phyloP scores from a whole-genome alignment of 495 filamentous ascomycete genomes.

The Daldinia decipiens region DNA sequence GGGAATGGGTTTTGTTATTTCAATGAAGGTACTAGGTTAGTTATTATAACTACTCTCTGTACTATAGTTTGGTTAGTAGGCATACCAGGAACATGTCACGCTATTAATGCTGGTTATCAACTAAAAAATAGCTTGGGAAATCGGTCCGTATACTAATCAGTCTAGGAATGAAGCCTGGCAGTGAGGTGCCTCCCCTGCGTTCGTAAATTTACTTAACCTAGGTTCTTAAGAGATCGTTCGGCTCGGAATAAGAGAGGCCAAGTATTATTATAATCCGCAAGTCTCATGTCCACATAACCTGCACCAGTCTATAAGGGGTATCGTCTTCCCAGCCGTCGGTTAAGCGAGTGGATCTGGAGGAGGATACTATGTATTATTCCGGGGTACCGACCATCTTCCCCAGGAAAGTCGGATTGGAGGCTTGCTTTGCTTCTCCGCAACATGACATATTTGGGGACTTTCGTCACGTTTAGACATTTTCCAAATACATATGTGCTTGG shows the following conservation, averaged over 20 bases:
- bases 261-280: constrained; percentile 20
- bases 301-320: background rate
- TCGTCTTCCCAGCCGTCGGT: background rate
- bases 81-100: background rate
- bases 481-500: background rate
- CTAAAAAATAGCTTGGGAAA: constrained; percentile 12
- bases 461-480: constrained; percentile 4
- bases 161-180: constrained; percentile 26
- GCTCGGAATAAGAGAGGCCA: constrained; percentile 8
- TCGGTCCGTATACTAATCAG: constrained; percentile 35
- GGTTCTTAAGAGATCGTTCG: constrained; percentile 1
- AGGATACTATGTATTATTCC: constrained; percentile 12
- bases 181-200: constrained; percentile 13
- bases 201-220: background rate
- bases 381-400: constrained; percentile 32
- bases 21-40: background rate
- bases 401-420: constrained; percentile 34
- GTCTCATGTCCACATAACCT: constrained; percentile 19
- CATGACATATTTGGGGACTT: constrained; percentile 3
- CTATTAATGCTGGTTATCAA: constrained; percentile 6
- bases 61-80: background rate
- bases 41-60: background rate
- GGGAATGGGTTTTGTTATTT: constrained; percentile 11
- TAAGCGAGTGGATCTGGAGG: constrained; percentile 17
- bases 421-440: constrained; percentile 33